Evolutionary conservation across 1,139 yeast genomes (phyloP).

Genomic region (Hemisphaericaspora xylofermentans): DNA sequence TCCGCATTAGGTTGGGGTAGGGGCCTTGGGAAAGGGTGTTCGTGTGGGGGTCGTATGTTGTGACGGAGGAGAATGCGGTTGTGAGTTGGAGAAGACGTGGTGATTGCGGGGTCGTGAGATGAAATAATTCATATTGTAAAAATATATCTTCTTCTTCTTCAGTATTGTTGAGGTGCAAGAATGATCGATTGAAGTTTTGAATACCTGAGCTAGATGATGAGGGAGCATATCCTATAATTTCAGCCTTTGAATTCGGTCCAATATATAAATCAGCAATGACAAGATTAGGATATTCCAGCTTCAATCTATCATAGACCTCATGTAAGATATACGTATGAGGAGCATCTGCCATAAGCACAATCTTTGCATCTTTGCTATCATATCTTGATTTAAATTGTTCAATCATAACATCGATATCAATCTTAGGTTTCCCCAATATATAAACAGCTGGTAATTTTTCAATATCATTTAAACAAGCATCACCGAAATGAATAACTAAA

Average conservation of each 20-base stretch:
- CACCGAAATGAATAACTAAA: conserved; percentile 88
- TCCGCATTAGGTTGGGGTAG: conserved; percentile 72
- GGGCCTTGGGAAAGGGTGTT: conserved; percentile 50
- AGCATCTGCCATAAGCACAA: conserved; percentile 69
- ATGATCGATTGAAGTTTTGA: conserved; percentile 25
- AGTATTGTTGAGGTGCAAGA: conserved; percentile 16
- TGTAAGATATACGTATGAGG: conserved; percentile 49
- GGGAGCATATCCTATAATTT: conserved; percentile 44
- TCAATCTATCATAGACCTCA: conserved; percentile 33
- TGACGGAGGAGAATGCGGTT: conserved; percentile 60
- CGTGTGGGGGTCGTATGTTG: conserved; percentile 44
- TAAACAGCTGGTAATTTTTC: conserved; percentile 71
- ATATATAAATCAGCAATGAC: conserved; percentile 51
- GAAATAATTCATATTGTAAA: conserved; percentile 55
- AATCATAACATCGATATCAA: conserved; percentile 37
- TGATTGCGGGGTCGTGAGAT: conserved; percentile 70
- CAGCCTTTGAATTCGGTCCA: conserved; percentile 25
- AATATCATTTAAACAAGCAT: conserved; percentile 84
- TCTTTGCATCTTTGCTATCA: conserved; percentile 21
- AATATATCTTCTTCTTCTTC: conserved; percentile 26
- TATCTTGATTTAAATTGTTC: conserved; percentile 39
- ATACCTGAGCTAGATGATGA: conserved; percentile 4
- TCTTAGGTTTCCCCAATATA: conserved; percentile 67
- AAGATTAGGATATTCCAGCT: conserved; percentile 39
- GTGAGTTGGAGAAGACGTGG: conserved; percentile 76